Evolutionary conservation across 129 eudicot species (phyloP).

Genomic region (Deinandra increscens): DNA sequence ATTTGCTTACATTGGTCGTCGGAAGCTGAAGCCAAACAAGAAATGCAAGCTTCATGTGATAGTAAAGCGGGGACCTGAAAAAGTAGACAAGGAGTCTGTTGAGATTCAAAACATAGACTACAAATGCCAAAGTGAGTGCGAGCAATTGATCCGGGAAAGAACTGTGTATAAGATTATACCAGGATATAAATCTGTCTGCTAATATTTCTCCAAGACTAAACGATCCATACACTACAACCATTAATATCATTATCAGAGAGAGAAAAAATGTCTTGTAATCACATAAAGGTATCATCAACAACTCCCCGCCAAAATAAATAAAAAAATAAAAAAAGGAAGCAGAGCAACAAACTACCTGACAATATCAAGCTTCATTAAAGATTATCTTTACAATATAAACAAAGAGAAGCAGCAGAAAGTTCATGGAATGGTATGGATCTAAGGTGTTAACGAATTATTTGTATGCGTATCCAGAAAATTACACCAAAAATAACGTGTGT

Average conservation of each 20-base stretch:
- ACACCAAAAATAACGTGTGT: neutral
- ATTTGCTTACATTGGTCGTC: constrained; percentile 55
- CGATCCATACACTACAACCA: constrained; percentile 83
- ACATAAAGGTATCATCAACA: neutral
- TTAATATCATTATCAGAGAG: constrained; percentile 8
- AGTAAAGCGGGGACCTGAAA: constrained; percentile 83
- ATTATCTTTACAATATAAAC: neutral
- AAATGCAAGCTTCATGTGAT: constrained; percentile 88
- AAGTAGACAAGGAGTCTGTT: constrained; percentile 21
- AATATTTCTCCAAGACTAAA: constrained; percentile 73
- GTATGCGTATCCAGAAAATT: neutral
- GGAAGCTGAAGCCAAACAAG: constrained; percentile 96
- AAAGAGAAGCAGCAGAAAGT: neutral
- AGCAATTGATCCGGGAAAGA: neutral
- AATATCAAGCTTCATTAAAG: neutral
- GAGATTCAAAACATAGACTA: neutral
- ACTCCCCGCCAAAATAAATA: neutral
- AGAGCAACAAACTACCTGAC: neutral
- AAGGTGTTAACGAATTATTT: neutral
- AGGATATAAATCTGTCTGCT: constrained; percentile 67
- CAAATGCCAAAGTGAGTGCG: neutral
- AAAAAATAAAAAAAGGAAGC: no score
- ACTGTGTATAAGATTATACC: constrained; percentile 46
- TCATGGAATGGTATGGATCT: neutral
- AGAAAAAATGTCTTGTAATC: neutral